These are phyloP conservation scores for Ophiostoma sp. DNA, from an alignment of 2,329 filamentous ascomycete species.

Conservation along the genomic window DNA sequence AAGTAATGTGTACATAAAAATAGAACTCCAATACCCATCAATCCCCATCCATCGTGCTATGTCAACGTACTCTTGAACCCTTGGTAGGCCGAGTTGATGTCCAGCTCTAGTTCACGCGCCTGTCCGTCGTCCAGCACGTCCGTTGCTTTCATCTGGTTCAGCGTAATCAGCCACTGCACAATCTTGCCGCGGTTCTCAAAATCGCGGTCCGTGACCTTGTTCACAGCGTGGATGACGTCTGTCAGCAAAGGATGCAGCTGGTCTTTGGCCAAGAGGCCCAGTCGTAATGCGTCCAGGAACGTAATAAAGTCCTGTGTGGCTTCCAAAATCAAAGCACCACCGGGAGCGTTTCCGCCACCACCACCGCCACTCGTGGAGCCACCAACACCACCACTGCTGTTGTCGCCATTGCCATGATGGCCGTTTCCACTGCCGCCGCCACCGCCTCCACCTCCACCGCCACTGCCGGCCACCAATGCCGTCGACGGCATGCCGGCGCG, in stretches of 20 bases:
- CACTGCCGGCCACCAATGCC: constrained; percentile 53
- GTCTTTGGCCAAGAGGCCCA: constrained; percentile 91
- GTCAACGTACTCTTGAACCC: constrained; percentile 83
- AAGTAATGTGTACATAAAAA: constrained; percentile 4
- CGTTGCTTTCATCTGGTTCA: constrained; percentile 97
- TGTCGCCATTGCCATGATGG: constrained; percentile 44
- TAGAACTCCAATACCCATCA: not conserved
- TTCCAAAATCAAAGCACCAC: constrained; percentile 72
- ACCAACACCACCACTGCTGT: constrained; percentile 47
- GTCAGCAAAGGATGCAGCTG: constrained; percentile 92
- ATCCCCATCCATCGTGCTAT: constrained; percentile 36
- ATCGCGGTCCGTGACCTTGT: constrained; percentile 88
- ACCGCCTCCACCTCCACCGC: constrained; percentile 46
- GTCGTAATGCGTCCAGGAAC: constrained; percentile 88
- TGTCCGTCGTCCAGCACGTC: constrained; percentile 88
- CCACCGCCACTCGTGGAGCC: constrained; percentile 48
- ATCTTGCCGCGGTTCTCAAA: constrained; percentile 97
- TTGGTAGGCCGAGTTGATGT: constrained; percentile 91
- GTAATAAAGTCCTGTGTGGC: constrained; percentile 99
- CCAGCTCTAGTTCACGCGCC: constrained; percentile 83
- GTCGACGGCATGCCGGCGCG: constrained; percentile 92
- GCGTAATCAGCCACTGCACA: constrained; percentile 93
- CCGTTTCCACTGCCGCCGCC: constrained; percentile 46
- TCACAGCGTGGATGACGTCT: constrained; percentile 95
- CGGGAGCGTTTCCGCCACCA: constrained; percentile 51